Conservation (phyloP, 192 early-diverging fungal species). For the Phlyctochytrium planicorne region DNA sequence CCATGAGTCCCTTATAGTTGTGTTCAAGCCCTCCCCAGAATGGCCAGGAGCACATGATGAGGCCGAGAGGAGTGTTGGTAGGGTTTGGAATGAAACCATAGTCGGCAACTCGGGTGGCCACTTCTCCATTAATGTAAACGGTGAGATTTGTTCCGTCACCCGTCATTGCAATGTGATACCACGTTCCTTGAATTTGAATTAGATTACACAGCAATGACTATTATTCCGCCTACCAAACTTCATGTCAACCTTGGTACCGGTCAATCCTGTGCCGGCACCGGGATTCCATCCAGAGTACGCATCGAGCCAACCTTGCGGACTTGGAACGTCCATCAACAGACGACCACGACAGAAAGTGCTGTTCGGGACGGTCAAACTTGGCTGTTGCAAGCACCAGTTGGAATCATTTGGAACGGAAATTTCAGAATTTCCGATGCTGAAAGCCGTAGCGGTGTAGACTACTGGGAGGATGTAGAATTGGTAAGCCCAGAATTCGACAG, state of each 20-base stretch:
- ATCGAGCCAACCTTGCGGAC: neutral
- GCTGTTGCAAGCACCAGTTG: neutral
- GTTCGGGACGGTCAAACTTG: neutral
- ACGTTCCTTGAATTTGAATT: slow-evolving; percentile 1
- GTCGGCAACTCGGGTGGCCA: neutral
- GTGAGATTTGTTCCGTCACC: slow-evolving; percentile 1
- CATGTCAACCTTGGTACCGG: neutral
- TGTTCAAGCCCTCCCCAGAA: slow-evolving; percentile 12
- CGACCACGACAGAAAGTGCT: neutral
- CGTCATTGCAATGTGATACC: slow-evolving; percentile 19
- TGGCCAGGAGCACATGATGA: slow-evolving; percentile 13
- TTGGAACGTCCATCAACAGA: slow-evolving; percentile 5
- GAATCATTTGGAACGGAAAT: neutral
- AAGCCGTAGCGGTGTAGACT: neutral
- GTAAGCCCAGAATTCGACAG: neutral
- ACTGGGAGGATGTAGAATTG: neutral
- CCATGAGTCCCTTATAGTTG: slow-evolving; percentile 14
- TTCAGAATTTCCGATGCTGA: neutral
- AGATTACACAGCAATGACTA: slow-evolving; percentile 2
- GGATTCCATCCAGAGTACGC: slow-evolving; percentile 15
- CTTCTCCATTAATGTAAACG: slow-evolving; percentile 12
- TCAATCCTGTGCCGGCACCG: neutral
- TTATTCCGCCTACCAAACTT: slow-evolving; percentile 5
- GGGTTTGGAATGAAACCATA: slow-evolving; percentile 4
- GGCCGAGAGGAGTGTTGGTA: slow-evolving; percentile 5